Evolutionary conservation across 208 protist genomes (phyloP), one percentile per base, ranked within the genome.

Genomic region (Spongospora subterranea): DNA sequence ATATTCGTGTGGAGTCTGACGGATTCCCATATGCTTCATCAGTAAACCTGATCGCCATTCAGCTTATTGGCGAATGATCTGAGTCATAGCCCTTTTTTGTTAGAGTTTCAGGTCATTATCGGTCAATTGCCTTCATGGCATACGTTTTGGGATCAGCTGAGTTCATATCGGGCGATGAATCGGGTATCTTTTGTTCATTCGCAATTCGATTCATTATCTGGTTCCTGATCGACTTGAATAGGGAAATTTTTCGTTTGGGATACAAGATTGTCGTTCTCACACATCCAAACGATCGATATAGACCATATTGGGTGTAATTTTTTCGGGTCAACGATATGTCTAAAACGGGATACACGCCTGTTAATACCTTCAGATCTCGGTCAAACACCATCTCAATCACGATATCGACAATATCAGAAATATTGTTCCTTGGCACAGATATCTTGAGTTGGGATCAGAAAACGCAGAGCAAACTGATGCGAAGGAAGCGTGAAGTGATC

Each of bases 1-100:
- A 6, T 82, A 35, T 43, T 82, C 35, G 71, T 82, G 17, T 82
- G 71, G 71, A 82, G n/a, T 43, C n/a, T 82, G 35, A 82, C n/a
- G 17, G 71, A 82, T 43, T 43, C 35, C n/a, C n/a, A 82, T 43
- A n/a, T 82, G 6, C 40, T 82, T 20, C 71, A 82, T n/a, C 6
- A 6, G 71, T 82, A 82, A 60, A 29, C 50, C 50, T 82, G 71
- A 39, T 65, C 54, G 54, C 29, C 20, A 65, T 32, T 65, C 17
- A 32, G 20, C 54, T 65, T n/a, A n/a, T 24, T 60, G 6, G 50
- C 13, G 50, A 24, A 24, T 60, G 13, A 60, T 60, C 13, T 29
- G 6, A 29, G 6, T 24, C 17, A 43, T 43, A 45, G 6, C 17
- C 6, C 6, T 82, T 35, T 43, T 35, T 6, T 6, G n/a, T 40